A percentile compares a stretch with the other conserved stretches of the same genome.
Conservation (phyloP, 2,329 filamentous ascomycete genomes). For the Colletotrichum nymphaeae region DNA sequence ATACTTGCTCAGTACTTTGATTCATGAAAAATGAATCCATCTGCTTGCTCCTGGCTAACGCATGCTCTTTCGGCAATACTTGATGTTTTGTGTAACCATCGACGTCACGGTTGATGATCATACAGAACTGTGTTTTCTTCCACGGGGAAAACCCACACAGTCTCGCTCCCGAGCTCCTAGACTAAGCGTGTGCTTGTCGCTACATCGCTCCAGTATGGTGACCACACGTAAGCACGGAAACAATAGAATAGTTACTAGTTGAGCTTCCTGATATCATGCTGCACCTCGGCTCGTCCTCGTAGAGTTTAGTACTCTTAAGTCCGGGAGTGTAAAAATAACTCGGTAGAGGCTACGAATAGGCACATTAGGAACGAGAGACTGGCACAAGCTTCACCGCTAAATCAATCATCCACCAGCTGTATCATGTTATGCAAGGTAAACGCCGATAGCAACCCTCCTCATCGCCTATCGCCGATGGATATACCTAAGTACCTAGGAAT, state of each 20-base stretch:
- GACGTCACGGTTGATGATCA: neutral
- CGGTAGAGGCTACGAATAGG: neutral
- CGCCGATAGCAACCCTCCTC: slow-evolving; percentile 1
- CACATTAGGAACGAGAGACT: neutral
- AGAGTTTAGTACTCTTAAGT: neutral
- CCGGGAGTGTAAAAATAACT: neutral
- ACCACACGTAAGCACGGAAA: too few relatives aligned
- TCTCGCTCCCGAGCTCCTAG: neutral
- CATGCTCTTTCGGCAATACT: neutral
- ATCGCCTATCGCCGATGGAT: slow-evolving; percentile 20
- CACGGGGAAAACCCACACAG: neutral
- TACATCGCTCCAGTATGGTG: too few relatives aligned
- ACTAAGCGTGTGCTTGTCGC: neutral
- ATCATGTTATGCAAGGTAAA: slow-evolving; percentile 6
- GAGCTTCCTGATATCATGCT: neutral
- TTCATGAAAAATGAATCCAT: neutral
- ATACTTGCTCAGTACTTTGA: neutral
- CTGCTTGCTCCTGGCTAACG: neutral
- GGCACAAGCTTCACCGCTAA: slow-evolving; percentile 6
- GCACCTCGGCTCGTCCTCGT: neutral
- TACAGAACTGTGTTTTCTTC: neutral
- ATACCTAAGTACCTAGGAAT: neutral
- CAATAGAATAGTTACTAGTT: neutral
- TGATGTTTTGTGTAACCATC: neutral
- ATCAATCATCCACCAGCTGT: neutral